Evolutionary conservation across 2,329 filamentous ascomycete species (phyloP).

Genomic region (Diaporthe nobilis): DNA sequence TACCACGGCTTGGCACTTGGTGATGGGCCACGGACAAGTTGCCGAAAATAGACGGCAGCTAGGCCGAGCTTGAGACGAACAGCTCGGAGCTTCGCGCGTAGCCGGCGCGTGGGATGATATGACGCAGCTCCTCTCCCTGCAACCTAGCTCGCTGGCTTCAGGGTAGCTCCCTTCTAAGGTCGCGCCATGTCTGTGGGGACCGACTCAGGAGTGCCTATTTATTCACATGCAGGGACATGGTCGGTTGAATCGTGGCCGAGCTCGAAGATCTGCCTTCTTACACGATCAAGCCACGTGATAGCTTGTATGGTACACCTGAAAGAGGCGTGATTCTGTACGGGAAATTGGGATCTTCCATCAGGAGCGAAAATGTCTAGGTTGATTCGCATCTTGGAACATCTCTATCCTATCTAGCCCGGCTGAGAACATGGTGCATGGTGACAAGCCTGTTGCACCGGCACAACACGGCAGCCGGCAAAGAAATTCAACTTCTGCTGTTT

Average conservation of each 20-base stretch:
- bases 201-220: neutral
- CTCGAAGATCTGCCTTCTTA: neutral
- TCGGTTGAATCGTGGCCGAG: neutral
- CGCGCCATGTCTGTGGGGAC: too few species aligned
- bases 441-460: neutral
- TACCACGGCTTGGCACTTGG: too few species aligned
- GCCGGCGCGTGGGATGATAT: neutral
- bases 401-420: too few species aligned
- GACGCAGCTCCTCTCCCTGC: too few species aligned
- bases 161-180: neutral
- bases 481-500: neutral
- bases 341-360: too few species aligned
- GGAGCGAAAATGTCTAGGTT: too few species aligned
- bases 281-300: neutral
- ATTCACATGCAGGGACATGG: neutral
- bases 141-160: neutral
- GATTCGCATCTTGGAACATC: too few species aligned
- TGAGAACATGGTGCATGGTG: neutral
- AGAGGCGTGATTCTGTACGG: neutral
- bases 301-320: neutral
- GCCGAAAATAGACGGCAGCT: constrained; percentile 3
- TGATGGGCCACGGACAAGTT: neutral
- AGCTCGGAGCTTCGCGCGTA: neutral
- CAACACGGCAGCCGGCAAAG: neutral
- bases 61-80: neutral